phyloP scores from a whole-genome alignment of 495 filamentous ascomycete species.

The Penicillium cataractarum region DNA sequence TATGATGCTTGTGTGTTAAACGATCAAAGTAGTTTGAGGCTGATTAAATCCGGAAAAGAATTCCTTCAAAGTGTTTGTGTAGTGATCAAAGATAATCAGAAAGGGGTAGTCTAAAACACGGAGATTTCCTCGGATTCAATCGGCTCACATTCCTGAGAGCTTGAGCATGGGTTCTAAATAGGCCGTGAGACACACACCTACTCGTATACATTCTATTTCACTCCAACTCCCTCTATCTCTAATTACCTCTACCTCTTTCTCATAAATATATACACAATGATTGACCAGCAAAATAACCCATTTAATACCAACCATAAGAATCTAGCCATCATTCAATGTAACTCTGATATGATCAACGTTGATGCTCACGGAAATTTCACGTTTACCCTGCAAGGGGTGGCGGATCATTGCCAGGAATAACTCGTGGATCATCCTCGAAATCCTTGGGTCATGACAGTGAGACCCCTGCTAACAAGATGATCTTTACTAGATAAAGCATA shows the following conservation, averaged over 20 bases:
- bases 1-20: neutral
- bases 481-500: neutral
- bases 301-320: neutral
- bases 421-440: constrained; percentile 2
- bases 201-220: neutral
- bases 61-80: neutral
- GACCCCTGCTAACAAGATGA: neutral
- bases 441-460: neutral
- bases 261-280: neutral
- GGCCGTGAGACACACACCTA: neutral
- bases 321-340: neutral
- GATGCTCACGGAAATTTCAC: constrained; percentile 2
- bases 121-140: neutral
- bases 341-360: neutral
- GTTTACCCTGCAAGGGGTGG: constrained; percentile 1
- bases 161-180: neutral
- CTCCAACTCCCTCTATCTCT: neutral
- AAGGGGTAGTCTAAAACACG: neutral
- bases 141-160: neutral
- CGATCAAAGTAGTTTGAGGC: neutral
- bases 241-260: no score
- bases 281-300: neutral
- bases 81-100: neutral
- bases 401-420: neutral
- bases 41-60: neutral